Base-by-base conservation (phyloP, 1,139 yeast species). In the Yamadazyma blattariae region DNA sequence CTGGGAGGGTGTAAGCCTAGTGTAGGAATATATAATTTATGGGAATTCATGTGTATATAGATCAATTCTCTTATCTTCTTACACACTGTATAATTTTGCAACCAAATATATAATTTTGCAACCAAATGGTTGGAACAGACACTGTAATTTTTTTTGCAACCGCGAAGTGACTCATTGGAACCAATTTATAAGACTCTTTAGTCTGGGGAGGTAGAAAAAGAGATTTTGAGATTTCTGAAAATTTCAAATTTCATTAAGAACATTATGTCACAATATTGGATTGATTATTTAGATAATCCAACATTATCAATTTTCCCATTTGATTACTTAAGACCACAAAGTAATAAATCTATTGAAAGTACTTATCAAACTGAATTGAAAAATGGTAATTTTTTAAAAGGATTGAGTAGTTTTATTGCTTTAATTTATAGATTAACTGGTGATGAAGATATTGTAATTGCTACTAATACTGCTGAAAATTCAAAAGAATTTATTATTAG, bases 401-500 rank as follows among this genome's bases (percentile, higher is more conserved):
- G 82, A 0, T 69, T 88, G 39, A 68, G 95, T n/a, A 77, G 77
- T 1, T 86, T 82, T 64, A 78, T 83, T 19, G 77, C 83, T 2
- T 68, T 92, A 38, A 71, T 87, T 26, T 82, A 76, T 59, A 74
- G 97, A 54, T 68, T 87, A 37, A 84, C 97, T 5, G 97, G 97
- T 19, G 97, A 92, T 54, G 97, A 89, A 45, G 97, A 92, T 52
- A 80, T 92, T 36, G 82, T 85, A n/a, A 64, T 92, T 42, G 88
- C 95, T 19, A 78, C 94, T 1, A 80, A 79, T 40, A 59, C 70
- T 12, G 55, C 61, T 29, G 59, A 65, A 17, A 51, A 55, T 8
- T 53, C 54, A 20, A 56, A 59, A 41, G 81, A 67, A 44, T 77
- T 79, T 45, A 79, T 86, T 19, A 57, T 87, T 29, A 71, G 96